Evolutionary conservation across 2,329 filamentous ascomycete species (phyloP), one percentile per base, ranked within the genome.

Genomic region (Rutstroemia sp.): DNA sequence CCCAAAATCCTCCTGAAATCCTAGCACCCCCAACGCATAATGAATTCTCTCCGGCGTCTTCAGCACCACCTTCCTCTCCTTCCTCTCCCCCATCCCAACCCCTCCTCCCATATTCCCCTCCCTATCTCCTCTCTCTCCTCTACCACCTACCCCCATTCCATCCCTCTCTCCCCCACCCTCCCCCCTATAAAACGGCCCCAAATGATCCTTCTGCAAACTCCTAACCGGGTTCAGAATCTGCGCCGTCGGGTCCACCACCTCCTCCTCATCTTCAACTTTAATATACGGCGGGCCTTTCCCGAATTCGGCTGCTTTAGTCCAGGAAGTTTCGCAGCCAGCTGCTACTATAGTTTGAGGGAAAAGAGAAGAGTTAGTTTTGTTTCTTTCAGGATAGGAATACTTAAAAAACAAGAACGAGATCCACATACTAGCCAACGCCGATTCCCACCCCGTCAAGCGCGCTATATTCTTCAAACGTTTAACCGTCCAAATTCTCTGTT

Each of bases 371-470:
- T 39, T 45, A 21, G 17, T 37, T 45, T 2, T 8, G 16, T 25
- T 2, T n/a, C 10, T 14, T 19, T 14, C 12, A 14, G 27, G 5
- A 27, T 5, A 42, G 39, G 23, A 41, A 12, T 41, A n/a, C 17
- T 9, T n/a, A 17, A 19, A 6, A 2, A 12, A 23, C 21, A 21
- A 16, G 27, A 23, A 41, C 5, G 12, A 23, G 12, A 16, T 14
- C 39, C 5, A 49, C 51, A 41, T 54, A 54, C 51, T 92, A 42
- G 91, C 83, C 37, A 83, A 80, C 1, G 90, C 88, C 1, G 87
- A 90, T 65, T 90, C 87, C 88, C 90, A 96, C 0, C 94, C 94
- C 0, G 90, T 96, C 7, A 94, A 76, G 1, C 85, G 82, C 2
- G 87, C 82, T 41, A 95, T 85, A 64, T 90, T 85, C 63, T 84